Percentiles rank a stretch among this genome's conserved stretches.
Evolutionary conservation across 345 rosid genomes (phyloP).

Genomic region (Brassica juncea): DNA sequence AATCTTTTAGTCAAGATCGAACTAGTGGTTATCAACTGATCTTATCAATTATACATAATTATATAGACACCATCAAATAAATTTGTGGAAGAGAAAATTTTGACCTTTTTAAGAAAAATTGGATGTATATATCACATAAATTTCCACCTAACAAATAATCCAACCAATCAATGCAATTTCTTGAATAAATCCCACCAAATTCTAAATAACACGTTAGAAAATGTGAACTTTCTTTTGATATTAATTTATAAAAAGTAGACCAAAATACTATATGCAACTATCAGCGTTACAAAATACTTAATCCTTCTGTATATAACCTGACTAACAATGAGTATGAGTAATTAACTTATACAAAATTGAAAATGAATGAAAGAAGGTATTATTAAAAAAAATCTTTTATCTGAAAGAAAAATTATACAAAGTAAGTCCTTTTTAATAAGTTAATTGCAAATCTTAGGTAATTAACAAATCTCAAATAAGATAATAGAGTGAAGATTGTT

Average conservation of each 20-base stretch:
- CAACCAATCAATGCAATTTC: constrained; percentile 2
- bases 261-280: background rate
- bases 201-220: background rate
- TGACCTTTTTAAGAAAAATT: background rate
- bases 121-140: background rate
- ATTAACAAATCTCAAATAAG: background rate
- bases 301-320: background rate
- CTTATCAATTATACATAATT: constrained; percentile 5
- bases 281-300: background rate
- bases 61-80: background rate
- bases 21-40: constrained; percentile 31
- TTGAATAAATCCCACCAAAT: background rate
- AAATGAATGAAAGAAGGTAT: no score
- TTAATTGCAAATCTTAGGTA: background rate
- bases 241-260: background rate
- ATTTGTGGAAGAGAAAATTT: background rate
- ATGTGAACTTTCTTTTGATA: background rate
- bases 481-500: constrained; percentile 1
- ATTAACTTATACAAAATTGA: background rate
- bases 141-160: background rate
- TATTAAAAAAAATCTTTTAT: no score
- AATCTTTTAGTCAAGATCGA: constrained; percentile 15
- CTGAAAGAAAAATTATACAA: background rate
- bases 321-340: background rate
- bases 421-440: background rate